Conservation (phyloP, 148 eudicot species). For the Fagopyrum esculentum region DNA sequence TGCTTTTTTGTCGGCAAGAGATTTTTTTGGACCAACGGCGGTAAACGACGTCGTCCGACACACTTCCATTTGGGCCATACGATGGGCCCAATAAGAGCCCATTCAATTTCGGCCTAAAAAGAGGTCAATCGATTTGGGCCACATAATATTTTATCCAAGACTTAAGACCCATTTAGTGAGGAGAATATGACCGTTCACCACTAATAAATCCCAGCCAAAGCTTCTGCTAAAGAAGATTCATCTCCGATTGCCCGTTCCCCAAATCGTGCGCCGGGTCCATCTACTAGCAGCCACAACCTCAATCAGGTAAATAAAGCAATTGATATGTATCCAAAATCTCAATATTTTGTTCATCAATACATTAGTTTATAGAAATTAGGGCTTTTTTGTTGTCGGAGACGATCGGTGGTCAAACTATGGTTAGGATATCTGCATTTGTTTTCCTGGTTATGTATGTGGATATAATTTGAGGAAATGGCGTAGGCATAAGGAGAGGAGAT, state of each 20-base stretch:
- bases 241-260: background rate
- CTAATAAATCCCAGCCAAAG: background rate
- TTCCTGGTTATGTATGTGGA: background rate
- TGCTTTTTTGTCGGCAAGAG: slow-evolving; percentile 6
- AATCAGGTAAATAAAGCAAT: background rate
- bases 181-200: background rate
- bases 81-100: background rate
- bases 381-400: background rate
- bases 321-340: background rate
- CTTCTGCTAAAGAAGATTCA: background rate
- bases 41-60: background rate
- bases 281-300: background rate
- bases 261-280: background rate
- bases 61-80: background rate
- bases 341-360: background rate
- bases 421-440: background rate
- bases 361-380: background rate
- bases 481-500: background rate
- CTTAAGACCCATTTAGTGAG: background rate
- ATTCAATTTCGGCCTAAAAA: background rate
- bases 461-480: background rate
- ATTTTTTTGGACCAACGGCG: background rate
- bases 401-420: background rate
- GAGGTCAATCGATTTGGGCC: no score
- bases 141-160: no score